Conservation (phyloP, 176 grass and related monocot species). For the Aegilops speltoides region DNA sequence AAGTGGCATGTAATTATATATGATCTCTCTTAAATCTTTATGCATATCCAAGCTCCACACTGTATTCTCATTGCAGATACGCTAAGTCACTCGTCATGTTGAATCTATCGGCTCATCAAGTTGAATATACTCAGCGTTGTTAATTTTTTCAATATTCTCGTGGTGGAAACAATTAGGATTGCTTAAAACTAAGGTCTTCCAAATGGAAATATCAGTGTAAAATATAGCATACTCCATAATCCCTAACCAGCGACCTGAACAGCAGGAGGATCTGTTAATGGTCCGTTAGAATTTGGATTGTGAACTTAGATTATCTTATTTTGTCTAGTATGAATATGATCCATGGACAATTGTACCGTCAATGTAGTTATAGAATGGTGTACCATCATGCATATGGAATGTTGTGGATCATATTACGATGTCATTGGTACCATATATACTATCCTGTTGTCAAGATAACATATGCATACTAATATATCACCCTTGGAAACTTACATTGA, state of each 20-base stretch:
- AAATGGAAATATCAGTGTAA: not conserved
- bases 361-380: not conserved
- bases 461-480: not conserved
- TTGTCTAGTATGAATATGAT: not conserved
- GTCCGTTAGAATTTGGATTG: conserved; percentile 3
- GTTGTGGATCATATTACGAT: not conserved
- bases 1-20: not conserved
- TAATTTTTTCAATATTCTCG: conserved; percentile 16
- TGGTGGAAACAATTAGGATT: not conserved
- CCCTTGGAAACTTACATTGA: not conserved
- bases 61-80: not conserved
- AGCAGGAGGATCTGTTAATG: not conserved
- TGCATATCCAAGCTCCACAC: not conserved
- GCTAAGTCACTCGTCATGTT: not conserved
- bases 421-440: not conserved
- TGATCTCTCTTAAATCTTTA: not conserved
- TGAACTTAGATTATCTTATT: not conserved
- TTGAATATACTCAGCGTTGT: not conserved
- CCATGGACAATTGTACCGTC: not conserved
- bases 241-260: not conserved
- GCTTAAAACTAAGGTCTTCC: conserved; percentile 17
- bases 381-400: not conserved
- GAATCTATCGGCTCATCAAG: not conserved
- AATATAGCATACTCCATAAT: not conserved
- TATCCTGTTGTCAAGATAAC: not conserved